These are phyloP conservation scores for Microbotryomycetes sp. DNA, from an alignment of 1,284 basidiomycete genomes.

Conservation along the genomic window DNA sequence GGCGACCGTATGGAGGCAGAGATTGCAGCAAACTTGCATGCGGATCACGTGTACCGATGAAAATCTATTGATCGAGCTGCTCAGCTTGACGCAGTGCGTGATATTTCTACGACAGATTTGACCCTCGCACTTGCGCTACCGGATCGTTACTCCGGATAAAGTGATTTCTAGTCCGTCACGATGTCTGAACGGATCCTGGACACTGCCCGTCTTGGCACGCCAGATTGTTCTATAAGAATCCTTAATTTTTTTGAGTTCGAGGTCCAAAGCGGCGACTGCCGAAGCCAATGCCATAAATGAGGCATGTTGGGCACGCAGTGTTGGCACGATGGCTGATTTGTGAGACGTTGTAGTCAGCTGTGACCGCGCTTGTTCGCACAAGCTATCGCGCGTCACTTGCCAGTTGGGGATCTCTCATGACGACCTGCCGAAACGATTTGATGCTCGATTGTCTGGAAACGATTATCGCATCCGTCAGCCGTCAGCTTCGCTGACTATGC, in stretches of 20 bases:
- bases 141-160: too few relatives aligned
- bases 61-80: neutral
- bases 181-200: slow-evolving; percentile 33
- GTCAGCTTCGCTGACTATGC: too few relatives aligned
- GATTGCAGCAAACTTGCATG: slow-evolving; percentile 85
- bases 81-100: neutral
- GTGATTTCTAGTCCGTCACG: too few relatives aligned
- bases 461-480: neutral
- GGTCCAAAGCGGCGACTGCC: slow-evolving; percentile 30
- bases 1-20: slow-evolving; percentile 95
- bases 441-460: neutral
- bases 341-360: slow-evolving; percentile 10
- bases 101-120: neutral
- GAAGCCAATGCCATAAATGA: slow-evolving; percentile 35
- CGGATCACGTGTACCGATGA: slow-evolving; percentile 44
- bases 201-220: slow-evolving; percentile 32
- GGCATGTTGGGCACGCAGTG: slow-evolving; percentile 34
- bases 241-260: slow-evolving; percentile 31
- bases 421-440: neutral
- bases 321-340: slow-evolving; percentile 26
- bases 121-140: neutral
- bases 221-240: slow-evolving; percentile 35
- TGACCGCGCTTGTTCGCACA: slow-evolving; percentile 2
- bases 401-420: neutral
- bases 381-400: neutral